Conservation (phyloP, 176 grass and related monocot species). For the Oryza rufipogon region DNA sequence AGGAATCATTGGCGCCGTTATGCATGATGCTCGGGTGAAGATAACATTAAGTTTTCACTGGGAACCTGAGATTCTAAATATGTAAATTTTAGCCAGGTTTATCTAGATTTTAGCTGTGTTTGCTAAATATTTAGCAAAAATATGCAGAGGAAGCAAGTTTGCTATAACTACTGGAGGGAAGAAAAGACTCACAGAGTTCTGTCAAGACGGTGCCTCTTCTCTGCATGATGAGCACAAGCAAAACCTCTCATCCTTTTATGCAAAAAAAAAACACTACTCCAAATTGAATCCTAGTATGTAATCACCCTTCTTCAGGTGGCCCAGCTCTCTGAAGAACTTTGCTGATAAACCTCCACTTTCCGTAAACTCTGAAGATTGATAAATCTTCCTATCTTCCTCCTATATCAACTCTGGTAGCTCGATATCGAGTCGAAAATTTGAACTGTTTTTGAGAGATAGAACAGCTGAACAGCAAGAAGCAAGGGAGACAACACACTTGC, state of each 20-base stretch:
- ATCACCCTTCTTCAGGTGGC: background rate
- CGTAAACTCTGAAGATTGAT: background rate
- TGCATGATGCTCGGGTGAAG: background rate
- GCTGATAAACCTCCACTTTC: background rate
- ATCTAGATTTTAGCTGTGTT: too few relatives aligned
- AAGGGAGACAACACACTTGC: background rate
- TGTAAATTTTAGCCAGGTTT: too few relatives aligned
- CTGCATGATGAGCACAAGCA: conserved; percentile 43
- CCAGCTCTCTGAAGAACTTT: background rate
- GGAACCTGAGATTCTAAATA: background rate
- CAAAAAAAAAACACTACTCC: conserved; percentile 3
- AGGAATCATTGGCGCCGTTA: background rate
- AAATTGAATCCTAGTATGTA: conserved; percentile 6
- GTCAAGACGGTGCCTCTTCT: conserved; percentile 53
- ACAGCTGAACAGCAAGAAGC: conserved; percentile 1
- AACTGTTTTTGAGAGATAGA: background rate
- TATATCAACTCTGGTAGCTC: background rate
- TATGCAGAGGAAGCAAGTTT: background rate
- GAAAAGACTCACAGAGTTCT: conserved; percentile 51
- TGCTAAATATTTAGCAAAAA: background rate
- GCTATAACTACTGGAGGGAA: background rate
- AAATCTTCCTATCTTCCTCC: conserved; percentile 3
- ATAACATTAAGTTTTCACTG: background rate
- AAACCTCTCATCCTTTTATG: conserved; percentile 57
- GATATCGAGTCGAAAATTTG: background rate